These are phyloP conservation scores for Rhododendron molle DNA, from an alignment of 148 eudicot genomes.

Conservation along the genomic window DNA sequence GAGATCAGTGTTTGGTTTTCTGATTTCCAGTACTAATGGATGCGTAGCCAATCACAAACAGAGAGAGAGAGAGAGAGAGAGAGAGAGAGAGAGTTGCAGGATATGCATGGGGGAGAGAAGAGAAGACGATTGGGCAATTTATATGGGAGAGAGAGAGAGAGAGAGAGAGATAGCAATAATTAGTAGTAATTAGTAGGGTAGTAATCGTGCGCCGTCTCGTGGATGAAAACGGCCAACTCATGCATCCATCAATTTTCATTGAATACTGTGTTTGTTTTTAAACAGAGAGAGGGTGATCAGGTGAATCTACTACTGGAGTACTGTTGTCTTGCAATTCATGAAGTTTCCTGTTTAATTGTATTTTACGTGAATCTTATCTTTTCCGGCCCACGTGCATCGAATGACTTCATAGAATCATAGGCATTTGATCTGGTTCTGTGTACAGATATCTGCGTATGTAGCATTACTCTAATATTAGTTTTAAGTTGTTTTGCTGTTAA, in stretches of 20 bases:
- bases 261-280: neutral
- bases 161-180: neutral
- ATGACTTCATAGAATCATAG: no score
- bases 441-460: neutral
- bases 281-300: neutral
- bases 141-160: neutral
- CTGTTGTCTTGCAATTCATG: no score
- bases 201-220: constrained; percentile 28
- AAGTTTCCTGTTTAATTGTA: neutral
- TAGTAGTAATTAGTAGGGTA: neutral
- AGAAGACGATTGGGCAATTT: constrained; percentile 9
- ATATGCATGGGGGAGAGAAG: constrained; percentile 4
- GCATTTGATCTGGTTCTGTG: neutral
- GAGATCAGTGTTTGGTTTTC: neutral
- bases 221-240: constrained; percentile 13
- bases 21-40: neutral
- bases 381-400: neutral
- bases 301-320: neutral
- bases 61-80: neutral
- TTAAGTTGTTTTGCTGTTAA: neutral
- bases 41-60: neutral
- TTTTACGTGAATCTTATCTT: neutral
- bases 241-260: constrained; percentile 5
- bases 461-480: neutral
- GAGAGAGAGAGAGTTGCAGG: neutral